Conservation (phyloP, 306 rosid genomes). For the Inga oerstediana region DNA sequence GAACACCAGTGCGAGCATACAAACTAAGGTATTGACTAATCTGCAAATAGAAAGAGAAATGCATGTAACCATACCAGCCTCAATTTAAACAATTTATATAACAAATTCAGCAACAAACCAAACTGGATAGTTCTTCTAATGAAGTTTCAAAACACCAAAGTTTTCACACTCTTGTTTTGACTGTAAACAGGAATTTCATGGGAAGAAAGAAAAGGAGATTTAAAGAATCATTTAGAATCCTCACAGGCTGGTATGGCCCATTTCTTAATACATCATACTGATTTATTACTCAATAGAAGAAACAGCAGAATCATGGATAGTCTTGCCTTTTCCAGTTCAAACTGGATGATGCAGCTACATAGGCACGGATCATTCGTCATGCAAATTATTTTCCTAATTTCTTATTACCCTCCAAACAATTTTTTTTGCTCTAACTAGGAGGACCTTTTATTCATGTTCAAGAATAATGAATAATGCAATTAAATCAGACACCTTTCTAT, state of each 20-base stretch:
- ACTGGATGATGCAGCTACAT: not conserved
- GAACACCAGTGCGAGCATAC: slow-evolving; percentile 72
- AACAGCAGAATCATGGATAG: not conserved
- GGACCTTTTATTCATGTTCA: slow-evolving; percentile 2
- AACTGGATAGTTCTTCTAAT: slow-evolving; percentile 17
- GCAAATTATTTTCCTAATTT: not conserved
- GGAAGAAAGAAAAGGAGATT: not conserved
- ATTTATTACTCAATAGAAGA: not conserved
- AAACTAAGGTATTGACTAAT: slow-evolving; percentile 77
- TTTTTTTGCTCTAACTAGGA: not conserved
- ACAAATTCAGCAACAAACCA: slow-evolving; percentile 12
- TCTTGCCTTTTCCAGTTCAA: not conserved
- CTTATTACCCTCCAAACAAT: not conserved
- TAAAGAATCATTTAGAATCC: not conserved
- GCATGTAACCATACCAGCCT: not conserved
- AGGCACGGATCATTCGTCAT: not conserved
- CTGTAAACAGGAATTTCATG: not conserved
- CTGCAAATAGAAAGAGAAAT: slow-evolving; percentile 51
- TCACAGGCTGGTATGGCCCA: not conserved
- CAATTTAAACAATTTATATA: slow-evolving; percentile 8
- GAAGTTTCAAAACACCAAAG: not conserved
- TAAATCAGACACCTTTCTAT: slow-evolving; percentile 63
- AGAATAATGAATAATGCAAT: slow-evolving; percentile 29
- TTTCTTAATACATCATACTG: not conserved
- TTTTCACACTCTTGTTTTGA: not conserved